Base-by-base conservation (phyloP, 768 basidiomycete species). In the Lactarius hatsudake region DNA sequence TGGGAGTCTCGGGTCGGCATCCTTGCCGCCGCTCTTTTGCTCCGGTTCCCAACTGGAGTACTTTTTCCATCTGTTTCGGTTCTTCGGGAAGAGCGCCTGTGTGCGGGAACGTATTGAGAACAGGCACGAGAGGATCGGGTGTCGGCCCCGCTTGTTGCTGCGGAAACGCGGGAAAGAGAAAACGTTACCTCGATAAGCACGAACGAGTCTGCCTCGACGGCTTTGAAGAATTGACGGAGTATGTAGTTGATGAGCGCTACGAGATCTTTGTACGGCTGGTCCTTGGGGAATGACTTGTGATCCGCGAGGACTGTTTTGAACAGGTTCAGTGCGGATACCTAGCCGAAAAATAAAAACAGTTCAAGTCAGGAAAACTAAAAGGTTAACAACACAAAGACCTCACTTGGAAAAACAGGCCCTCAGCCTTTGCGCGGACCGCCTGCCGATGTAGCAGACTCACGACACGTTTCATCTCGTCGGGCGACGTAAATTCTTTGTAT, bases 341-440 rank as follows among this genome's bases (percentile, higher is more conserved):
- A 76, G 65, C 67, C 73, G 75, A 36, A 30, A 13, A 30, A 8
- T 7, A 53, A 58, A 64, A 66, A 32, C 40, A n/a, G 40, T 63
- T 55, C 67, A 66, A 7, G 30, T 8, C 30, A 30, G 3, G 30
- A 30, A 30, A 30, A 40, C 56, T 60, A 38, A 66, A 57, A 40
- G 34, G 67, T 55, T 18, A 64, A 61, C 18, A 65, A 61, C 40
- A 51, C n/a, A 53, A 45, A 68, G 58, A 76, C 84, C 62, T 67
- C 26, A 94, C 96, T 79, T 96, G 93, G 85, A 96, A 99, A 78
- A 94, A 98, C 10, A 99, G 78, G 0, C 90, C 96, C 75, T 98
- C 97, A 1, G 94, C 93, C 75, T 97, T 95, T 18, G 90, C 89
- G 72, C 85, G 88, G 68, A 99, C 86, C 55, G 89, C 95, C 70